Evolutionary conservation across 352 stramenopile species (phyloP).

Genomic region (Phytophthora megakarya): DNA sequence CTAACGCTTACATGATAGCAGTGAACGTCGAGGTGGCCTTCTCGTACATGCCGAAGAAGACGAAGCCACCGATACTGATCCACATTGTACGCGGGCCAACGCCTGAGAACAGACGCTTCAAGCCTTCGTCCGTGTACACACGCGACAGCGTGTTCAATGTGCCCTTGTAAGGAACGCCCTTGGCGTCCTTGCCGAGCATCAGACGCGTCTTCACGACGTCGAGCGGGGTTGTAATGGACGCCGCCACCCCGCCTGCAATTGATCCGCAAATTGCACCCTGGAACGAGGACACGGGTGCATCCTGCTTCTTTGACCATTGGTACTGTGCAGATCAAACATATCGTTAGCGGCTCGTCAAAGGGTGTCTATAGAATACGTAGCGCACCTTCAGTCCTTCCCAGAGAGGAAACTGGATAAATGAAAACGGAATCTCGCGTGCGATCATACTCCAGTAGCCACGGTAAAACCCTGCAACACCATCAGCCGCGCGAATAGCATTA

Average conservation of each 20-base stretch:
- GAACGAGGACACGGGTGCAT: slow-evolving; percentile 81
- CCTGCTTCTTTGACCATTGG: slow-evolving; percentile 80
- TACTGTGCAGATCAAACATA: slow-evolving; percentile 39
- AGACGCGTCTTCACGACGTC: slow-evolving; percentile 99
- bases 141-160: slow-evolving; percentile 91
- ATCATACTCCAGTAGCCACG: slow-evolving; percentile 98
- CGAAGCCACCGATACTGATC: slow-evolving; percentile 99
- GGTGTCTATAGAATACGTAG: not conserved
- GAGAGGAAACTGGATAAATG: slow-evolving; percentile 99
- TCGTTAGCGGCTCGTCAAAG: not conserved
- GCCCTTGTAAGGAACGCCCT: slow-evolving; percentile 92
- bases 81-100: slow-evolving; percentile 97
- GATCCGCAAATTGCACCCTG: slow-evolving; percentile 96
- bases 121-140: slow-evolving; percentile 92
- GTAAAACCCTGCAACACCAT: slow-evolving; percentile 93
- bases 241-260: slow-evolving; percentile 94
- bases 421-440: slow-evolving; percentile 99
- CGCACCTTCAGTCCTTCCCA: slow-evolving; percentile 96
- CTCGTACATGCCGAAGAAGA: slow-evolving; percentile 99
- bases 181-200: slow-evolving; percentile 97
- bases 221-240: slow-evolving; percentile 98
- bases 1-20: slow-evolving; percentile 44
- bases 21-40: slow-evolving; percentile 81
- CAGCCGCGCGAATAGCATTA: slow-evolving; percentile 74
- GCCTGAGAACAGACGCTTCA: slow-evolving; percentile 92